Evolutionary conservation across 306 rosid species (phyloP), one percentile per base, ranked within the genome.

Genomic region (Malus sylvestris): DNA sequence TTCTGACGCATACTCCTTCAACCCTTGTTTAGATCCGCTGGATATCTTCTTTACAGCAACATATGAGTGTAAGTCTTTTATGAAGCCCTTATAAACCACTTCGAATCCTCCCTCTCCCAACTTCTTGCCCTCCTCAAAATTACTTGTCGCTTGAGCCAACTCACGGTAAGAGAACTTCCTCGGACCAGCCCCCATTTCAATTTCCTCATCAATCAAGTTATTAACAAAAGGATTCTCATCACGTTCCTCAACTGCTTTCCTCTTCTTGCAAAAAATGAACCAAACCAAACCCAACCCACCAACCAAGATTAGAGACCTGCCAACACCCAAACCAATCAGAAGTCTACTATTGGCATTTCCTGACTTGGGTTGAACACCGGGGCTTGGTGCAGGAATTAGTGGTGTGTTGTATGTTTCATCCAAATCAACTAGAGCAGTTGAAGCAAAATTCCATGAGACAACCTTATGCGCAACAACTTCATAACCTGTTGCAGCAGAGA

Each of bases 21-120:
- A 1, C 42, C 77, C 58, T 10, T 73, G 57, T 35, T 10, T 40
- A 25, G 58, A 73, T 15, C 58, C 3, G 2, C 27, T 23, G 4
- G 68, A 73, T 15, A 73, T 18, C 42, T 46, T 73, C 76, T 73
- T 59, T 4, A 57, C 76, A n/a, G 67, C 53, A 35, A 57, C 42
- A 23, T 25, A 23, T 0, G 38, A 4, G 55, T 59, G 25, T 40
- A 23, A 38, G 8, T 73, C 76, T 59, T 73, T 9, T 12, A 73
- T 9, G 42, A 58, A 73, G 27, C 40, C 40, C 40, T 35, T 35
- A 6, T 35, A 35, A 35, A 35, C 40, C 40, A 35, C 40, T 35
- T 2, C 40, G 9, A 35, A 35, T 35, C 40, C 40, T 35, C 40
- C 40, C 9, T 35, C 8, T 35, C 40, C 40, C 40, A 6, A 35